Percentiles rank a stretch among this genome's conserved stretches.
These are phyloP conservation scores for Picea abies DNA, from an alignment of 83 land plant species.

Conservation along the genomic window DNA sequence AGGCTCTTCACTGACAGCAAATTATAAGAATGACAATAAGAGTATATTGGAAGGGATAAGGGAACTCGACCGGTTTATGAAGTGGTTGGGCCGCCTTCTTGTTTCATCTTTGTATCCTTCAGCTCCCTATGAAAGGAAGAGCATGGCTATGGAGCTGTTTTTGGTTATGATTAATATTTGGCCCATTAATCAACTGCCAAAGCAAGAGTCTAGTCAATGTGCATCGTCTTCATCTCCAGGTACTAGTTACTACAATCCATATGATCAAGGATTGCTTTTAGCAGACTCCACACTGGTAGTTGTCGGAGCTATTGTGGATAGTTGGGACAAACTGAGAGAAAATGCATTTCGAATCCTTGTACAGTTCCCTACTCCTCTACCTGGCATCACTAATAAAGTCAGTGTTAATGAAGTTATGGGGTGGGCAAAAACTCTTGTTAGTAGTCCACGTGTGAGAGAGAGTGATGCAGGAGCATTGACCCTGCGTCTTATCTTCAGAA, in stretches of 20 bases:
- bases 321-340: slow-evolving; percentile 97
- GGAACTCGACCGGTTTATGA: slow-evolving; percentile 81
- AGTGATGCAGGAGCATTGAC: slow-evolving; percentile 98
- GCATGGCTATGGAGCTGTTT: slow-evolving; percentile 96
- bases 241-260: slow-evolving; percentile 35
- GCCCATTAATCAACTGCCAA: slow-evolving; percentile 38
- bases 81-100: slow-evolving; percentile 79
- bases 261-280: slow-evolving; percentile 55
- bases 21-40: slow-evolving; percentile 19
- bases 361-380: slow-evolving; percentile 90
- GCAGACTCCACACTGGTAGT: slow-evolving; percentile 74
- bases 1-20: background rate
- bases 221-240: slow-evolving; percentile 17
- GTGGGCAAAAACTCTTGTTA: slow-evolving; percentile 87
- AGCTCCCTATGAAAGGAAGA: slow-evolving; percentile 97
- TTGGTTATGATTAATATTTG: slow-evolving; percentile 70
- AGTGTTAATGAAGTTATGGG: slow-evolving; percentile 48
- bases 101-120: slow-evolving; percentile 95
- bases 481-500: slow-evolving; percentile 81
- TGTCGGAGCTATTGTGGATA: slow-evolving; percentile 92
- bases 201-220: slow-evolving; percentile 11
- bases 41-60: slow-evolving; percentile 36
- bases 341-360: slow-evolving; percentile 80
- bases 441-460: slow-evolving; percentile 96
- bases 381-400: slow-evolving; percentile 67